These are phyloP conservation scores for Zizania latifolia DNA, from an alignment of 176 grass and related monocot genomes.

Conservation along the genomic window DNA sequence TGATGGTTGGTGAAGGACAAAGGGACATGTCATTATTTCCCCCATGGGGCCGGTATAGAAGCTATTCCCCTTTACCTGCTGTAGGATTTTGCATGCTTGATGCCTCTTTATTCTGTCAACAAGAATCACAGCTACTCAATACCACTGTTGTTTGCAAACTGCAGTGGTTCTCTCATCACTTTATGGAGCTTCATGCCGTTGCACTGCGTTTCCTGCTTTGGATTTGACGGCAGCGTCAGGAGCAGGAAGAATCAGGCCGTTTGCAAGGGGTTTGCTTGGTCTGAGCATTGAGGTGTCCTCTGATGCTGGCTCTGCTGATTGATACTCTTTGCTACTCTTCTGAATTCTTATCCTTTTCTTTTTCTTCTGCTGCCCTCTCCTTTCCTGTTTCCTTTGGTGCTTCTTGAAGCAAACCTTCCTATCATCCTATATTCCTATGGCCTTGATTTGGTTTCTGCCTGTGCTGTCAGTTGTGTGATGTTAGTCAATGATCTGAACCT, in stretches of 20 bases:
- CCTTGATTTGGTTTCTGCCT: not conserved
- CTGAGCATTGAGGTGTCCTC: not conserved
- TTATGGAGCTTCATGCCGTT: constrained; percentile 15
- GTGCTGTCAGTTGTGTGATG: not conserved
- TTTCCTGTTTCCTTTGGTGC: not conserved
- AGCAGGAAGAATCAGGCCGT: constrained; percentile 20
- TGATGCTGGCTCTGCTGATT: not conserved
- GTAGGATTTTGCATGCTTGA: constrained; percentile 21
- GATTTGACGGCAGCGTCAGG: constrained; percentile 5
- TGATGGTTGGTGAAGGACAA: constrained; percentile 22
- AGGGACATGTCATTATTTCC: constrained; percentile 15
- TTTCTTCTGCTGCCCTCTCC: not conserved
- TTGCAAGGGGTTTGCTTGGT: constrained; percentile 18
- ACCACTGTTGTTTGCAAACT: not conserved
- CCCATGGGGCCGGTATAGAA: constrained; percentile 1
- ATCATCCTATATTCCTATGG: not conserved
- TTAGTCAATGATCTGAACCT: not conserved
- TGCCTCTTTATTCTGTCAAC: not conserved
- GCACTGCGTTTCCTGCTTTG: constrained; percentile 18
- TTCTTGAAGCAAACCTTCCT: not conserved
- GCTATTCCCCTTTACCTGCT: constrained; percentile 14
- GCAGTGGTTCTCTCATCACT: constrained; percentile 18
- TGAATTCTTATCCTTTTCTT: not conserved
- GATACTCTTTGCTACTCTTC: not conserved
- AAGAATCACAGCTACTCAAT: not conserved